Base-by-base conservation (phyloP, 2,329 filamentous ascomycete genomes). In the Nannizziopsis arthrosporioides region DNA sequence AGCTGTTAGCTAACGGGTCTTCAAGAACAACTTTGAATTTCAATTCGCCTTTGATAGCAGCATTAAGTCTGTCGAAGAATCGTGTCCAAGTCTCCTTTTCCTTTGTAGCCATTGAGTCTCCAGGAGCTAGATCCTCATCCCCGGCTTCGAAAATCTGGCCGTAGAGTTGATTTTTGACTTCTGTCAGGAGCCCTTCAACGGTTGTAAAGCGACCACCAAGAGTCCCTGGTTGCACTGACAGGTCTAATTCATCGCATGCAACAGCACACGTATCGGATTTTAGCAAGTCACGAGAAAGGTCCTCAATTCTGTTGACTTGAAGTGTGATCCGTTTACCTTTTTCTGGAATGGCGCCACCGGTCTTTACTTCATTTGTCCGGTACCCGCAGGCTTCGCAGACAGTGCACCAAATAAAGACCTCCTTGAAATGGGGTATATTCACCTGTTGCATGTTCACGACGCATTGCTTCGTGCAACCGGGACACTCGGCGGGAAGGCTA, bases 381-480 rank as follows among this genome's bases (percentile, higher is more conserved):
- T 96, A 94, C 50, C 90, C 90, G 63, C 92, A 98, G 65, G 83
- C 76, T 22, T 90, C 82, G 68, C 92, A 98, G 22, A 87, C 82
- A 1, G 90, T 96, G 57, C 82, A 89, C 85, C 94, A 96, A 58
- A 98, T 75, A 36, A 95, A 82, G 2, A 98, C 92, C 62, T 96
- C 86, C 70, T 95, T 94, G 73, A 98, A 98, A 69, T 94, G 84
- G 0, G 92, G 92, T 53, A 98, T 95, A 60, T 94, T 87, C 49
- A 96, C 87, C 82, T 94, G 94, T 73, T 95, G 94, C 87, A 95
- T 95, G 67, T 94, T 89, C 8, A 93, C 94, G 3, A 81, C 80
- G 68, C 89, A 95, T 3, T 80, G 71, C 66, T 85, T 85, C 61
- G 82, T 81, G 73, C 92, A 98, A 53, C 86, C 90, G 0, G 92